phyloP scores from a whole-genome alignment of 331 rosid species.

The Malus hybrid region DNA sequence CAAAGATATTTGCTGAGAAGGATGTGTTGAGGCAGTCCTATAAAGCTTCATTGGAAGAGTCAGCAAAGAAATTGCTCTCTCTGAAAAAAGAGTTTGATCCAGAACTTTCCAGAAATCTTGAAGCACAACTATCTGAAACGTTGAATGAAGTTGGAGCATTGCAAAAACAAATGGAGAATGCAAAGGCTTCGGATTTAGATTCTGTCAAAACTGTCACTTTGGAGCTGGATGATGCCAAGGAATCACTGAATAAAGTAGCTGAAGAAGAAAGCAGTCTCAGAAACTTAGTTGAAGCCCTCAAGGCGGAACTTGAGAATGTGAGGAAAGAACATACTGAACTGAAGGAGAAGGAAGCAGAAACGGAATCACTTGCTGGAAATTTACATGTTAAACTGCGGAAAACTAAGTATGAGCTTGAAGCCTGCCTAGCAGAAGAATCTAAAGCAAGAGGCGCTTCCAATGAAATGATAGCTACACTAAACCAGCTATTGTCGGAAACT shows the following conservation, averaged over 20 bases:
- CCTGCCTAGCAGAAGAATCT: conserved; percentile 62
- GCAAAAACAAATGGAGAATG: conserved; percentile 73
- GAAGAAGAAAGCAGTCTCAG: conserved; percentile 88
- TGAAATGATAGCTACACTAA: conserved; percentile 69
- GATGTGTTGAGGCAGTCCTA: conserved; percentile 63
- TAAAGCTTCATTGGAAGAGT: conserved; percentile 63
- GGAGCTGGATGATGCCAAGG: conserved; percentile 89
- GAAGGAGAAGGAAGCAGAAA: conserved; percentile 85
- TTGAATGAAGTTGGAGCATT: conserved; percentile 54
- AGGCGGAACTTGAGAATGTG: conserved; percentile 78
- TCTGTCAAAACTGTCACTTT: conserved; percentile 65
- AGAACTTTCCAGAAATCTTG: conserved; percentile 56
- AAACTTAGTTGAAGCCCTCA: conserved; percentile 65
- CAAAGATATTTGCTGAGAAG: conserved; percentile 57
- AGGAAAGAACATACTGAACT: conserved; percentile 74
- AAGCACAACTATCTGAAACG: conserved; percentile 53
- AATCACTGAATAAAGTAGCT: conserved; percentile 70
- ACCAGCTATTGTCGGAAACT: conserved; percentile 61
- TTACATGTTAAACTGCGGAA: conserved; percentile 77
- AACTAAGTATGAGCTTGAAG: conserved; percentile 74
- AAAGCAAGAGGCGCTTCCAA: conserved; percentile 71
- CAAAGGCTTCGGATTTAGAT: conserved; percentile 65
- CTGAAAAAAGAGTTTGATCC: conserved; percentile 66
- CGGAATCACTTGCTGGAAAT: conserved; percentile 83
- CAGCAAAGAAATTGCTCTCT: conserved; percentile 48